Conservation (phyloP, 805 yeast genomes). For the Monosporozyma aquatica region DNA sequence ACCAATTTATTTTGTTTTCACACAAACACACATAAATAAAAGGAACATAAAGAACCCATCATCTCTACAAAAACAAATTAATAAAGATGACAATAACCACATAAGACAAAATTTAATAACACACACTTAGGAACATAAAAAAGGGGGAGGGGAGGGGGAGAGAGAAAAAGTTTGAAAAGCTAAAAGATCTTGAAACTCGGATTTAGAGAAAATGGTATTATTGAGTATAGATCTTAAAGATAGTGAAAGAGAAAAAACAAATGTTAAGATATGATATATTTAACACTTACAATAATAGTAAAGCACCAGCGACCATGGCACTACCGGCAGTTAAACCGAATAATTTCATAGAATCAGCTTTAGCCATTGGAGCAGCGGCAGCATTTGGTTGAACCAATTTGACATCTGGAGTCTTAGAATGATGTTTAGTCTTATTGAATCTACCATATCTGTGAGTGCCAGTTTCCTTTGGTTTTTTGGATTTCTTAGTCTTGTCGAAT, state of each 20-base stretch:
- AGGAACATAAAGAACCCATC: background rate
- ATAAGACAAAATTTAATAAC: background rate
- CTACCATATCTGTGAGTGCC: constrained; percentile 52
- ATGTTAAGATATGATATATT: background rate
- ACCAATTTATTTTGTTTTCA: too few species aligned
- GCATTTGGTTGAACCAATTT: constrained; percentile 10
- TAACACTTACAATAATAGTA: constrained; percentile 34
- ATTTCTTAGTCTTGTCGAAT: constrained; percentile 35
- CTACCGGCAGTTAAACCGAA: constrained; percentile 34
- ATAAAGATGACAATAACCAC: background rate
- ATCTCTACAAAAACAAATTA: background rate
- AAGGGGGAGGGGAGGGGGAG: background rate
- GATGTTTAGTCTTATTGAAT: constrained; percentile 35
- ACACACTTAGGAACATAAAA: too few species aligned
- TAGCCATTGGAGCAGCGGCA: constrained; percentile 16
- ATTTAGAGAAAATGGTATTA: background rate
- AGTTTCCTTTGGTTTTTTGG: constrained; percentile 29
- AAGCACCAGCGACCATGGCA: constrained; percentile 43
- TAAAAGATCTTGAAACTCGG: too few species aligned
- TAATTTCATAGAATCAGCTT: constrained; percentile 17
- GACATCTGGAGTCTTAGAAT: constrained; percentile 18
- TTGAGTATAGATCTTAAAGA: background rate
- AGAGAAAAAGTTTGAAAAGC: background rate
- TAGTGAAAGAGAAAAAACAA: background rate
- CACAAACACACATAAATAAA: background rate